Percentiles rank a stretch among this genome's conserved stretches.
Evolutionary conservation across 1,139 yeast genomes (phyloP).

Genomic region (Keqinozyma sinolaborantium): DNA sequence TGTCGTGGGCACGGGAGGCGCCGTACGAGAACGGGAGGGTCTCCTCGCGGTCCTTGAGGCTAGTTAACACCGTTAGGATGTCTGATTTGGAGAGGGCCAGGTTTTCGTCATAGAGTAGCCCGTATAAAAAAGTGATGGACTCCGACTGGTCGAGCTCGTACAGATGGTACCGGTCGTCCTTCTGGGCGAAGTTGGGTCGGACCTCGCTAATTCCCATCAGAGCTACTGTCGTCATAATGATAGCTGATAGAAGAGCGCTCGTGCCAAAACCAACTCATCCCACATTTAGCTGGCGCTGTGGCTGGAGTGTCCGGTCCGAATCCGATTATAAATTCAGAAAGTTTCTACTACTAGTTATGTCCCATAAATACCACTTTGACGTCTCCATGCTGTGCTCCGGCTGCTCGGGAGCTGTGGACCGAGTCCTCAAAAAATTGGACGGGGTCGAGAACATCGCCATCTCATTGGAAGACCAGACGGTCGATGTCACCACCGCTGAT

Average conservation of each 20-base stretch:
- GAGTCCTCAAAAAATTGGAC: conserved; percentile 67
- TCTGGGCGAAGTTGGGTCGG: neutral
- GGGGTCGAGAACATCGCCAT: conserved; percentile 74
- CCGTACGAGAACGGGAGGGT: conserved; percentile 26
- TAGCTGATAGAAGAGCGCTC: too few relatives aligned
- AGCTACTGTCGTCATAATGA: neutral
- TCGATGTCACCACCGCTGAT: conserved; percentile 64
- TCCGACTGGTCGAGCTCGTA: conserved; percentile 42
- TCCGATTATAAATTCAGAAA: too few relatives aligned
- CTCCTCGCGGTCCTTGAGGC: conserved; percentile 35
- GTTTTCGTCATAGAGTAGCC: conserved; percentile 36
- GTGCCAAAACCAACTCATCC: too few relatives aligned
- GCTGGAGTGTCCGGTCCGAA: too few relatives aligned
- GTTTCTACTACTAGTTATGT: conserved; percentile 2
- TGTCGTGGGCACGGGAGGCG: conserved; percentile 13
- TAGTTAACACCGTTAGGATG: conserved; percentile 31
- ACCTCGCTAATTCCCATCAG: neutral
- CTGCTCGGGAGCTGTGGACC: conserved; percentile 83
- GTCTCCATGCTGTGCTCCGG: conserved; percentile 84
- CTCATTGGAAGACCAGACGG: conserved; percentile 78
- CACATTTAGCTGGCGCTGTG: too few relatives aligned
- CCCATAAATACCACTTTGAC: conserved; percentile 60
- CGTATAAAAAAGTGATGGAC: conserved; percentile 37
- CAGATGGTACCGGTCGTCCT: conserved; percentile 6
- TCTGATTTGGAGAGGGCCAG: conserved; percentile 34